Conservation (phyloP, 2,329 filamentous ascomycete genomes). For the Diaporthe sp. region DNA sequence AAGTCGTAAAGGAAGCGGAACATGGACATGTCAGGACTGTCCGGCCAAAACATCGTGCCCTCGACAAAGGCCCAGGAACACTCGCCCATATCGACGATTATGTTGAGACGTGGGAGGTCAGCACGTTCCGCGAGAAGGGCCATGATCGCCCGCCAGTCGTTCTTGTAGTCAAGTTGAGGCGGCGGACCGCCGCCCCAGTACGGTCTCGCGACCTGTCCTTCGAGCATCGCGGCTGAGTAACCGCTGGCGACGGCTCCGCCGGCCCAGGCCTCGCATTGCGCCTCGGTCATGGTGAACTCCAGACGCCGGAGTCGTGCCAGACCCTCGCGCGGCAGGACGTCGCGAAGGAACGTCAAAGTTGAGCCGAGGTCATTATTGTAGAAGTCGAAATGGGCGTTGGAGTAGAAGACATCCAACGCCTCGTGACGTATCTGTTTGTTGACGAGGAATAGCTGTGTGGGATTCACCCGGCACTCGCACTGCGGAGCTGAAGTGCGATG, state of each 20-base stretch:
- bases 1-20: conserved; percentile 27
- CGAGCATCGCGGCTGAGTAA: not conserved
- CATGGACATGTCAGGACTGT: not conserved
- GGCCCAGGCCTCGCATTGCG: conserved; percentile 12
- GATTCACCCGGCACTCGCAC: conserved; percentile 24
- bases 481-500: not conserved
- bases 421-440: conserved; percentile 6
- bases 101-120: not conserved
- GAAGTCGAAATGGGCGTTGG: conserved; percentile 8
- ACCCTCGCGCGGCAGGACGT: not conserved
- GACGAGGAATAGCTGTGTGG: conserved; percentile 9
- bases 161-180: not conserved
- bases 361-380: not conserved
- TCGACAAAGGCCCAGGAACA: not conserved
- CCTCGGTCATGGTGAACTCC: conserved; percentile 19
- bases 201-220: not conserved
- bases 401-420: not conserved
- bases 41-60: not conserved
- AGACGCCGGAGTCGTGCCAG: not conserved
- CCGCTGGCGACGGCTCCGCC: not conserved
- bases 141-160: not conserved
- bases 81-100: not conserved
- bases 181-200: not conserved
- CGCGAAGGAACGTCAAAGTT: conserved; percentile 7
- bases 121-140: not conserved